Conservation (phyloP, 148 eudicot species). For the Amaranthus cruentus region DNA sequence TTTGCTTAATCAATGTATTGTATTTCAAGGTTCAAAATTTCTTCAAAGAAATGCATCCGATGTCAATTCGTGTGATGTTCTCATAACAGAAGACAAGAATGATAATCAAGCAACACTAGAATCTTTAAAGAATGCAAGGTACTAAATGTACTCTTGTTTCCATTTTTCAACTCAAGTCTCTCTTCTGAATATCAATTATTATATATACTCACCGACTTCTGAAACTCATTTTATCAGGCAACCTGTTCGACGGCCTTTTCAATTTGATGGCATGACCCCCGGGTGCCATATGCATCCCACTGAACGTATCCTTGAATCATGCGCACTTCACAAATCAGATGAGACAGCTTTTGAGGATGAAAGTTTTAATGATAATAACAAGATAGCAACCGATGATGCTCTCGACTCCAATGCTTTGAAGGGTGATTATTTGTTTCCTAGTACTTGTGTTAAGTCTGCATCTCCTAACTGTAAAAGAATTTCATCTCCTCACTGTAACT, state of each 20-base stretch:
- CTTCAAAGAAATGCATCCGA: conserved; percentile 12
- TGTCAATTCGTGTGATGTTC: conserved; percentile 12
- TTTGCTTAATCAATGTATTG: background rate
- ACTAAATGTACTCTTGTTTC: background rate
- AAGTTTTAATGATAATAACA: no score
- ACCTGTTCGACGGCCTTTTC: conserved; percentile 29
- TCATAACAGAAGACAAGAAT: conserved; percentile 12
- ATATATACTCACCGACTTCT: background rate
- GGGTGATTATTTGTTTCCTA: conserved; percentile 22
- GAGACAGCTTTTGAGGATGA: conserved; percentile 8
- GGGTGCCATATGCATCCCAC: conserved; percentile 1
- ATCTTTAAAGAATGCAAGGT: conserved; percentile 22
- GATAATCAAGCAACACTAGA: conserved; percentile 23
- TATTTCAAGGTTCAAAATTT: conserved; percentile 12
- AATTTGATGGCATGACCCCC: conserved; percentile 19
- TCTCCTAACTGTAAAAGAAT: conserved; percentile 47
- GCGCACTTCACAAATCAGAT: conserved; percentile 20
- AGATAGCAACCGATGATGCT: conserved; percentile 15
- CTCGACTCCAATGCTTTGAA: conserved; percentile 6
- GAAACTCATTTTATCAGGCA: conserved; percentile 10
- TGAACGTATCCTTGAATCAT: conserved; percentile 22
- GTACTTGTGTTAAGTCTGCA: conserved; percentile 29
- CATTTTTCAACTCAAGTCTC: background rate
- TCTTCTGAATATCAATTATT: no score
- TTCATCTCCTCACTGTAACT: conserved; percentile 29